Percentiles rank a stretch among this genome's conserved stretches.
These are phyloP conservation scores for Pleurotus cornucopiae DNA, from an alignment of 768 basidiomycete species.

Conservation along the genomic window DNA sequence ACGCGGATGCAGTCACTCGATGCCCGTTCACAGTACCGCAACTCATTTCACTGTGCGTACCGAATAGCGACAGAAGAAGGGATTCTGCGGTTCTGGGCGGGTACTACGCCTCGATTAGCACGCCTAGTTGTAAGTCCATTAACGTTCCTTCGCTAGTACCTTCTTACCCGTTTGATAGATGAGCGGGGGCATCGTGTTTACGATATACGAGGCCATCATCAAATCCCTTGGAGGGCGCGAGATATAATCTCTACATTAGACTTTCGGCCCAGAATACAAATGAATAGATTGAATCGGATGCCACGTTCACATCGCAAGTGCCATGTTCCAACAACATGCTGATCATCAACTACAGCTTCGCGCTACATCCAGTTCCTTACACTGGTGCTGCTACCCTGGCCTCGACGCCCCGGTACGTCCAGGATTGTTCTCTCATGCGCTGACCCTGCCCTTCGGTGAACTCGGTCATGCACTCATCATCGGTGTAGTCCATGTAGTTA, in stretches of 20 bases:
- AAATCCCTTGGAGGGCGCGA: constrained; percentile 28
- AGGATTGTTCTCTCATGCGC: constrained; percentile 11
- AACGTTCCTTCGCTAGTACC: background rate
- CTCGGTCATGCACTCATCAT: constrained; percentile 24
- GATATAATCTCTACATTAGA: background rate
- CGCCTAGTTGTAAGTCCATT: constrained; percentile 68
- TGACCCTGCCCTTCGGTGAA: constrained; percentile 26
- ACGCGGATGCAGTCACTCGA: constrained; percentile 95
- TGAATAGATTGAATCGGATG: no score
- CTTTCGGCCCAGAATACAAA: no score
- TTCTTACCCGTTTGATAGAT: constrained; percentile 41
- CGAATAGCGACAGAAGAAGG: constrained; percentile 95
- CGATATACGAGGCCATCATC: constrained; percentile 84
- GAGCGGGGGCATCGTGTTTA: constrained; percentile 91
- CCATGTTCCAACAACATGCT: no score
- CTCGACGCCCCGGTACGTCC: constrained; percentile 1
- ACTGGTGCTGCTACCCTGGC: background rate
- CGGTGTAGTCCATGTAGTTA: constrained; percentile 32
- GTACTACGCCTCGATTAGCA: constrained; percentile 85
- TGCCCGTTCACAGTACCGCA: constrained; percentile 80
- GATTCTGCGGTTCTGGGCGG: constrained; percentile 90
- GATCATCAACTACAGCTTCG: no score
- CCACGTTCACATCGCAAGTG: no score
- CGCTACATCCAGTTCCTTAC: background rate
- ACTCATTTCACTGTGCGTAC: constrained; percentile 94